Conservation (phyloP, 192 early-diverging fungal genomes). For the Linnemannia hyalina region DNA sequence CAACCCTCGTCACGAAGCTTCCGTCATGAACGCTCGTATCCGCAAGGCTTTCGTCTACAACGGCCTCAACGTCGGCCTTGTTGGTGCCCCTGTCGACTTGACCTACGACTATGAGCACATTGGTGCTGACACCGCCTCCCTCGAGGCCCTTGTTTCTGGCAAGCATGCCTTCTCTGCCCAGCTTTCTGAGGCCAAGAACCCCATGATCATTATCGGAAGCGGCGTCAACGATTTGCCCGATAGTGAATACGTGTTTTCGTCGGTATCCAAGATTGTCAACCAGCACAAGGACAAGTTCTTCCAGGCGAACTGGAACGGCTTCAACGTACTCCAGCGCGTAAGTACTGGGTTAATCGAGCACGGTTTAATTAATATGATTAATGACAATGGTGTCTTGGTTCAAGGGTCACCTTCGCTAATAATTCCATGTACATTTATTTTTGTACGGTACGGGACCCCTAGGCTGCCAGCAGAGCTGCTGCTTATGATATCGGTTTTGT, state of each 20-base stretch:
- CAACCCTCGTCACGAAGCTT: constrained; percentile 96
- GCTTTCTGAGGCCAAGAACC: constrained; percentile 89
- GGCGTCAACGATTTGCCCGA: constrained; percentile 82
- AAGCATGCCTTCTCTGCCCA: constrained; percentile 79
- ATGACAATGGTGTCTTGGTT: not conserved
- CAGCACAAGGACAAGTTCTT: constrained; percentile 78
- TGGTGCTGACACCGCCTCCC: constrained; percentile 70
- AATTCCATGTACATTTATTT: not conserved
- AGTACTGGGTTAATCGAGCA: constrained; percentile 22
- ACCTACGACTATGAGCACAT: constrained; percentile 94
- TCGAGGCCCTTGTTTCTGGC: constrained; percentile 80
- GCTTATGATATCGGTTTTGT: constrained; percentile 93
- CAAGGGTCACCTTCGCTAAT: not conserved
- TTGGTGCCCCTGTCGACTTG: constrained; percentile 84
- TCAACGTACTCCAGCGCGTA: constrained; percentile 91
- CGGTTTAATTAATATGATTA: not conserved
- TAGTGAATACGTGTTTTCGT: constrained; percentile 77
- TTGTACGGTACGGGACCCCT: constrained; percentile 8
- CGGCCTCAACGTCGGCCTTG: constrained; percentile 81
- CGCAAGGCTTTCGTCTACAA: constrained; percentile 93
- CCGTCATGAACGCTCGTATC: constrained; percentile 96
- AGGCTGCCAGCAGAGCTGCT: constrained; percentile 88
- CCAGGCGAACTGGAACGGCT: constrained; percentile 86
- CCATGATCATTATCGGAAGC: constrained; percentile 91
- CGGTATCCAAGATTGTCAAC: constrained; percentile 79